These are phyloP conservation scores for Coemansia sp. DNA, from an alignment of 192 early-diverging fungal genomes.

Conservation along the genomic window DNA sequence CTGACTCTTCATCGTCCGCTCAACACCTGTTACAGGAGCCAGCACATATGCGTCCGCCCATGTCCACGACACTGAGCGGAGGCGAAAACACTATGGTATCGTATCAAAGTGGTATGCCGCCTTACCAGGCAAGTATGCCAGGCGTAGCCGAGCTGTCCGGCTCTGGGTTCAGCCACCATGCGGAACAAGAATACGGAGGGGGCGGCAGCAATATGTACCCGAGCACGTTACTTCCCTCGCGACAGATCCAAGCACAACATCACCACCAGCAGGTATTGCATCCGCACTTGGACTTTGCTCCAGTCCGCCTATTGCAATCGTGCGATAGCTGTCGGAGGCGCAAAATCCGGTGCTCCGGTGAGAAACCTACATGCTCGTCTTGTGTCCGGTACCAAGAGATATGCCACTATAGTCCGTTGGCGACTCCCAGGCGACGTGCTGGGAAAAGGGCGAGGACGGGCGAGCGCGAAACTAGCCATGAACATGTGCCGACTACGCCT, in stretches of 20 bases:
- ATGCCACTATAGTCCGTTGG: constrained; percentile 57
- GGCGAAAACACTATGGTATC: not conserved
- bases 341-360: constrained; percentile 55
- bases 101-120: not conserved
- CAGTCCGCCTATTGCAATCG: constrained; percentile 49
- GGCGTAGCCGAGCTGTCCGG: not conserved
- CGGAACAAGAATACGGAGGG: not conserved
- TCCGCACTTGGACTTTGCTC: constrained; percentile 16
- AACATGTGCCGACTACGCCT: not conserved
- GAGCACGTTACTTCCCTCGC: constrained; percentile 31
- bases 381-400: constrained; percentile 48
- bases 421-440: constrained; percentile 41
- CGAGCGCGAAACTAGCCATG: not conserved
- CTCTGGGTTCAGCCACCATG: not conserved
- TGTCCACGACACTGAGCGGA: not conserved
- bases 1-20: constrained; percentile 1
- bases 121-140: not conserved
- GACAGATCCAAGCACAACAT: constrained; percentile 26
- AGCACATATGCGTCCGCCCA: not conserved
- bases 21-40: not conserved
- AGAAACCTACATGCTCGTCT: constrained; percentile 53
- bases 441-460: constrained; percentile 28
- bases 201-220: constrained; percentile 21
- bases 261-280: constrained; percentile 17
- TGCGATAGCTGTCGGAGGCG: constrained; percentile 55